A percentile compares a stretch with the other conserved stretches of the same genome.
Evolutionary conservation across 2,329 filamentous ascomycete genomes (phyloP).

Genomic region (Penicillium sp.): DNA sequence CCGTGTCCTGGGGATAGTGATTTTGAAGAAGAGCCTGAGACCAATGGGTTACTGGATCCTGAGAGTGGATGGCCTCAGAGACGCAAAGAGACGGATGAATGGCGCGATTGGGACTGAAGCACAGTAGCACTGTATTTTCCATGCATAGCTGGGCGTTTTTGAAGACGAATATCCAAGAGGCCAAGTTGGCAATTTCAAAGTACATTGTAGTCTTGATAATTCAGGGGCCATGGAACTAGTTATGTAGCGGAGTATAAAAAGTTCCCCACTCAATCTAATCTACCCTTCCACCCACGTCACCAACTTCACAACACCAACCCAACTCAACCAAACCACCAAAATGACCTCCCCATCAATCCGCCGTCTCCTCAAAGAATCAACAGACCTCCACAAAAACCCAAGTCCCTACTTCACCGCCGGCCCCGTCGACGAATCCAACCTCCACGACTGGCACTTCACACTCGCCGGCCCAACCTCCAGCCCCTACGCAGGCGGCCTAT

Average conservation of each 20-base stretch:
- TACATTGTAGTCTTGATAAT: not conserved
- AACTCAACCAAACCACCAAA: not conserved
- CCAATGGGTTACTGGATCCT: conserved; percentile 18
- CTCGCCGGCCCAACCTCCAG: conserved; percentile 72
- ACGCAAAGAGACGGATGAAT: conserved; percentile 31
- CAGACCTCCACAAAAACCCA: conserved; percentile 73
- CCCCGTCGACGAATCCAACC: conserved; percentile 73
- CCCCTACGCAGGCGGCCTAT: conserved; percentile 74
- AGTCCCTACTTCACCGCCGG: conserved; percentile 80
- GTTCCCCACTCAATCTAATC: conserved; percentile 1
- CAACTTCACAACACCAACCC: not conserved
- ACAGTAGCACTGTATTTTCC: conserved; percentile 8
- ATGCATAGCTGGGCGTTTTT: conserved; percentile 8
- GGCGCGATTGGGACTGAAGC: conserved; percentile 39
- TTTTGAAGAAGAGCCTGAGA: conserved; percentile 30
- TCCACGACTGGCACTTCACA: conserved; percentile 99
- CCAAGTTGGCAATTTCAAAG: not conserved
- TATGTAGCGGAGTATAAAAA: no score
- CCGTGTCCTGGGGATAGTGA: conserved; percentile 34
- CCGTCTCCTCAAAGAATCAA: conserved; percentile 69
- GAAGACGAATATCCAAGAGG: not conserved
- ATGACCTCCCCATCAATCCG: conserved; percentile 36
- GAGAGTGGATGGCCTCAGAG: conserved; percentile 13
- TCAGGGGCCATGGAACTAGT: no score
- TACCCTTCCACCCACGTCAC: not conserved